Percentiles rank a stretch among this genome's conserved stretches.
phyloP scores from a whole-genome alignment of 371 early-diverging fungal species.

The Lichtheimia corymbifera region DNA sequence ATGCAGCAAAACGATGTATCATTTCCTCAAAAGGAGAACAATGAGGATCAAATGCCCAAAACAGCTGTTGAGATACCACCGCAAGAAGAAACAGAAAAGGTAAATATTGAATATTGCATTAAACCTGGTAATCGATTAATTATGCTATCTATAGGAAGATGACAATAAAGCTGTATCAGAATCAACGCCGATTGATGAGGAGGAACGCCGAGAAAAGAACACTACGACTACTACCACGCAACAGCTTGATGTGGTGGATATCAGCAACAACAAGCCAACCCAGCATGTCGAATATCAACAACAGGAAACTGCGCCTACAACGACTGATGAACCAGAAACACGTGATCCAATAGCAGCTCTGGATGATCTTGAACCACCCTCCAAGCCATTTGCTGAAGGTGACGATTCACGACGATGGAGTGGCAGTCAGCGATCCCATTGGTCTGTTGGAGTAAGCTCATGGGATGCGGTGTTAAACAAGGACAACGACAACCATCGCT shows the following conservation, averaged over 20 bases:
- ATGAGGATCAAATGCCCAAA: too few relatives aligned
- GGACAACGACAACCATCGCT: conserved; percentile 4
- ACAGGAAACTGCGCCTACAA: neutral
- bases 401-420: conserved; percentile 24
- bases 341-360: neutral
- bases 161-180: too few relatives aligned
- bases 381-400: conserved; percentile 2
- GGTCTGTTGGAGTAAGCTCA: conserved; percentile 31
- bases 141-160: too few relatives aligned
- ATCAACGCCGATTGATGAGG: neutral
- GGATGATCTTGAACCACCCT: neutral
- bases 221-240: neutral
- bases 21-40: too few relatives aligned
- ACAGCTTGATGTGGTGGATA: too few relatives aligned
- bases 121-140: too few relatives aligned
- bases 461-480: conserved; percentile 21
- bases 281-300: neutral
- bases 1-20: too few relatives aligned
- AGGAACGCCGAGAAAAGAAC: neutral
- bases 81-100: too few relatives aligned
- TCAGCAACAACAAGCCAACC: too few relatives aligned
- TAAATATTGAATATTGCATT: too few relatives aligned
- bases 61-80: too few relatives aligned
- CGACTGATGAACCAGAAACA: too few relatives aligned
- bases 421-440: conserved; percentile 36